phyloP scores from a whole-genome alignment of 1,284 basidiomycete genomes.

The Moesziomyces sp. region DNA sequence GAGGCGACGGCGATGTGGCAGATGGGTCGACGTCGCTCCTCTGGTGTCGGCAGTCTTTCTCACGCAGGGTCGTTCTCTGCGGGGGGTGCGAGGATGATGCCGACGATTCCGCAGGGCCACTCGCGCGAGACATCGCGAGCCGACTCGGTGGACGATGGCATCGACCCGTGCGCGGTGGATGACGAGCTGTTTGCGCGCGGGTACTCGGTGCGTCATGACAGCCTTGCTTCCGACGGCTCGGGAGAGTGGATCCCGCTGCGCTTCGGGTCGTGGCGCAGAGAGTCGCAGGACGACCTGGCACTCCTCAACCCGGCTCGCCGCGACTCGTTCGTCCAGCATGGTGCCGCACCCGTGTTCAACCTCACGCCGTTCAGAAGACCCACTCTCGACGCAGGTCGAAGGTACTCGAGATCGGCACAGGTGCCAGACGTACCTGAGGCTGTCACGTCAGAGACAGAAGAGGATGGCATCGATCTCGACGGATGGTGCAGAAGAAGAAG shows the following conservation, averaged over 20 bases:
- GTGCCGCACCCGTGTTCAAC: constrained; percentile 13
- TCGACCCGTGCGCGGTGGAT: constrained; percentile 18
- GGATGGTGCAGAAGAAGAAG: constrained; percentile 34
- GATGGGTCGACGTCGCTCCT: constrained; percentile 34
- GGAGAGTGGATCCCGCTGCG: constrained; percentile 26
- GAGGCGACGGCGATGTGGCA: constrained; percentile 24
- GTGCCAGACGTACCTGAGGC: constrained; percentile 23
- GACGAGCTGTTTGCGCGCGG: neutral
- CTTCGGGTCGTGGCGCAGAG: constrained; percentile 15
- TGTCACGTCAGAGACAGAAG: constrained; percentile 12
- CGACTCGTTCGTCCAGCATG: neutral
- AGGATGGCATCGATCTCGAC: neutral
- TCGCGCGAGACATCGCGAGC: constrained; percentile 26
- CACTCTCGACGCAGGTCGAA: neutral
- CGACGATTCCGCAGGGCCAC: constrained; percentile 34
- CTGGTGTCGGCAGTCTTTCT: constrained; percentile 5
- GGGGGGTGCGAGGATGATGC: constrained; percentile 19
- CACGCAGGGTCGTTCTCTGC: constrained; percentile 1
- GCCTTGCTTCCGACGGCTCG: constrained; percentile 12
- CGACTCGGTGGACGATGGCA: constrained; percentile 4
- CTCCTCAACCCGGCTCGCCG: constrained; percentile 6
- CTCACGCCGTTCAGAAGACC: constrained; percentile 12
- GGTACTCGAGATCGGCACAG: neutral
- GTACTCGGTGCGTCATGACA: constrained; percentile 13
- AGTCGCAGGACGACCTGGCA: constrained; percentile 31